phyloP scores from a whole-genome alignment of 2,329 filamentous ascomycete genomes.

The Botrytis tulipae region DNA sequence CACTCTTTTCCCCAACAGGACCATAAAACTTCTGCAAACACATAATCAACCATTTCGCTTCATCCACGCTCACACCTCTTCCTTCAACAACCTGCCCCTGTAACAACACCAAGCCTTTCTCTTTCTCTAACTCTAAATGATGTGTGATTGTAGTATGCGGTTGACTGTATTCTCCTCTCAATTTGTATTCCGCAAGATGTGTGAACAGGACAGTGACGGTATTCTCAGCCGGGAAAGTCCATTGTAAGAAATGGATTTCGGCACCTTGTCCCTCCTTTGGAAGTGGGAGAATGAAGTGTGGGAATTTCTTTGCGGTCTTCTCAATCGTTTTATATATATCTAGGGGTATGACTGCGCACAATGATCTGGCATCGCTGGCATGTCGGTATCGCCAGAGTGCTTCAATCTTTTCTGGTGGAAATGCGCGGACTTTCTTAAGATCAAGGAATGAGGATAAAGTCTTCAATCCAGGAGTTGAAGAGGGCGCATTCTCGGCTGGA shows the following conservation, averaged over 20 bases:
- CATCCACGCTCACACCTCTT: slow-evolving; percentile 71
- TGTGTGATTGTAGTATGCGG: slow-evolving; percentile 95
- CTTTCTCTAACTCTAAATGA: slow-evolving; percentile 73
- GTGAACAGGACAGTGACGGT: slow-evolving; percentile 86
- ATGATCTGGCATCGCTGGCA: slow-evolving; percentile 65
- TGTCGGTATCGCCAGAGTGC: slow-evolving; percentile 89
- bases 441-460: slow-evolving; percentile 71
- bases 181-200: slow-evolving; percentile 88
- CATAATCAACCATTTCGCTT: slow-evolving; percentile 88
- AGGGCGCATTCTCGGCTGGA: slow-evolving; percentile 27
- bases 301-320: slow-evolving; percentile 67
- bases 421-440: slow-evolving; percentile 68
- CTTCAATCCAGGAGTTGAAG: slow-evolving; percentile 46
- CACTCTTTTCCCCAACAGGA: slow-evolving; percentile 53
- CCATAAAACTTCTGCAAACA: slow-evolving; percentile 94
- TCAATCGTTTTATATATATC: slow-evolving; percentile 73
- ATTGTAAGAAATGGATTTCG: slow-evolving; percentile 95
- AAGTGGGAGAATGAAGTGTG: slow-evolving; percentile 88
- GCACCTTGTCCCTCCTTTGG: slow-evolving; percentile 67
- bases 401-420: slow-evolving; percentile 80
- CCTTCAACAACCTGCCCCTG: slow-evolving; percentile 77
- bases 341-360: slow-evolving; percentile 81
- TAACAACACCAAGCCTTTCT: slow-evolving; percentile 79
- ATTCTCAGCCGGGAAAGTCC: slow-evolving; percentile 76
- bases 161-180: slow-evolving; percentile 81